Evolutionary conservation across 73 alveolate species (phyloP), one percentile per base, ranked within the genome.

Genomic region (Breviolum minutum): DNA sequence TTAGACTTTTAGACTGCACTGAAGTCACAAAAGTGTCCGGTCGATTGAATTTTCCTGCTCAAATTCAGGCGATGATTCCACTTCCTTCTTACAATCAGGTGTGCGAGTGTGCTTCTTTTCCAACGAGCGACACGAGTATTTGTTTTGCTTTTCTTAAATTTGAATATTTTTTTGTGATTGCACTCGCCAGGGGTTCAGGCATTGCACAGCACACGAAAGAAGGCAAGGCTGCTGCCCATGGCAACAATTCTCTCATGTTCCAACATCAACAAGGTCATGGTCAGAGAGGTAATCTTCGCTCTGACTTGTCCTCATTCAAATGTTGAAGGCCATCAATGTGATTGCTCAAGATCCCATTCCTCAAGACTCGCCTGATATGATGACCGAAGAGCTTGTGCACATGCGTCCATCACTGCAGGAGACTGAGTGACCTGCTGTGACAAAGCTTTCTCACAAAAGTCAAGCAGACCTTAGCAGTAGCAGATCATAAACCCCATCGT

Each of bases 351-450:
- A 13, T 26, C 40, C 26, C 0, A 26, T 12, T 73, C 14, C 83
- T 73, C 48, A 22, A 9, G 83, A 84, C 16, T 73, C 93, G 77
- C 94, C 94, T 7, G 62, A 85, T 26, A 63, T 27, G 80, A 60
- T 85, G 94, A 27, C 94, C 27, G 94, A 66, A 6, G 74, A 85
- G 79, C 94, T 85, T 22, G 79, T 12, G 5, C 94, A 85, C 81
- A 85, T 85, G 94, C 94, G 94, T 26, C 94, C 94, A 7, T 63
- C 94, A n/a, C 63, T 85, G 94, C 79, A 26, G 83, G 54, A 40
- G 54, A 40, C 54, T 40, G 54, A 40, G 54, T 40, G 54, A 40
- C 54, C 54, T 40, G 54, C 54, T 40, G 54, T 0, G 54, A 40
- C 54, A 40, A 40, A 40, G 3, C 54, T 40, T 40, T 40, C 54